Conservation (phyloP, 305 asterid genomes). For the Fraxinus nigra region DNA sequence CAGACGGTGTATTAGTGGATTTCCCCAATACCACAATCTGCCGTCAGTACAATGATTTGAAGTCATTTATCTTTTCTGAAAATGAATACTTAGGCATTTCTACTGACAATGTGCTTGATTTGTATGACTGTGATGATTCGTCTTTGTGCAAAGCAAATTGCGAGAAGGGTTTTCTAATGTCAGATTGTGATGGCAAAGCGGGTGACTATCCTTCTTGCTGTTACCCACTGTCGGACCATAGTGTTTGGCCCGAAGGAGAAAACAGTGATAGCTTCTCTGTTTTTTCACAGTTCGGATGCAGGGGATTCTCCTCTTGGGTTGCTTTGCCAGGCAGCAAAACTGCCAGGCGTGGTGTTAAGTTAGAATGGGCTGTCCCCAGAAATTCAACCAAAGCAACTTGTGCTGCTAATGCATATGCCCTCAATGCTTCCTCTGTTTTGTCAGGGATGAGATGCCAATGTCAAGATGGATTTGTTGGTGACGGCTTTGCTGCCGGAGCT, state of each 20-base stretch:
- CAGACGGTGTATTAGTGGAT: constrained; percentile 51
- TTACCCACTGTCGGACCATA: constrained; percentile 50
- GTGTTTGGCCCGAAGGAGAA: constrained; percentile 39
- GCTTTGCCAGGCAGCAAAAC: constrained; percentile 31
- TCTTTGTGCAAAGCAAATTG: constrained; percentile 55
- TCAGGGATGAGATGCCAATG: constrained; percentile 58
- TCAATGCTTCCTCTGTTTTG: constrained; percentile 51
- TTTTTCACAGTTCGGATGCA: constrained; percentile 52
- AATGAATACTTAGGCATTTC: constrained; percentile 47
- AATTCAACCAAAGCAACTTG: constrained; percentile 41
- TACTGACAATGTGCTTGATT: constrained; percentile 49
- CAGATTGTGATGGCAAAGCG: constrained; percentile 41
- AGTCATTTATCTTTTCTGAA: constrained; percentile 43
- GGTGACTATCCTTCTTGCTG: constrained; percentile 54
- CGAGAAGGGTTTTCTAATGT: constrained; percentile 32
- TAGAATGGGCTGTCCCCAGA: constrained; percentile 68
- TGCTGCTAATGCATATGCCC: constrained; percentile 34
- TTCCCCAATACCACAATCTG: constrained; percentile 53
- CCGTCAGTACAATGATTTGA: constrained; percentile 51
- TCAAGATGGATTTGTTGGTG: constrained; percentile 56
- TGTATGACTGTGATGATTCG: constrained; percentile 72
- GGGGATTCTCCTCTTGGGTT: constrained; percentile 69
- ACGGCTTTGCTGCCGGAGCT: constrained; percentile 52
- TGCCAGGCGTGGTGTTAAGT: constrained; percentile 52
- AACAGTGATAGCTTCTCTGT: constrained; percentile 31